These are phyloP conservation scores for Cryptosporidium sp. DNA, from an alignment of 169 alveolate species.

Conservation along the genomic window DNA sequence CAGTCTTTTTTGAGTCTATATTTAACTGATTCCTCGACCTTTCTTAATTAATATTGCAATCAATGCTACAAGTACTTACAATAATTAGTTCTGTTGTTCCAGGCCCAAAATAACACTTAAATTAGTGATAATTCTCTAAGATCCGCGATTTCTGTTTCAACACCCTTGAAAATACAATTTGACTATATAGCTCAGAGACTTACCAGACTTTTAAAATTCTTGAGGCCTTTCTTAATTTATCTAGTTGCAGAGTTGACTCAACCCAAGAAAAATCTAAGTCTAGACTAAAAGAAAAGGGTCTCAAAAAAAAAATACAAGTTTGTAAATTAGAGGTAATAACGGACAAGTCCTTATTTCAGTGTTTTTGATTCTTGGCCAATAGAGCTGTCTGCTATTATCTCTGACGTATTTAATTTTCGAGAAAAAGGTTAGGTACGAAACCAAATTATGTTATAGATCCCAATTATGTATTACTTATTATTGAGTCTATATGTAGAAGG, in stretches of 20 bases:
- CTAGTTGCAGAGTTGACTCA: constrained; percentile 23
- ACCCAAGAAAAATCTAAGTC: constrained; percentile 40
- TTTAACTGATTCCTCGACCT: neutral
- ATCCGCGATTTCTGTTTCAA: neutral
- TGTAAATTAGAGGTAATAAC: constrained; percentile 48
- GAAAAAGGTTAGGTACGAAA: constrained; percentile 2
- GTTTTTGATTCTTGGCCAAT: constrained; percentile 23
- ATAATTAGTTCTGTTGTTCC: neutral
- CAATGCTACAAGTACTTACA: neutral
- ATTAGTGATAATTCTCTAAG: neutral
- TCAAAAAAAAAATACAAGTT: constrained; percentile 42
- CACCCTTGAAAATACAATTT: neutral
- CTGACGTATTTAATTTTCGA: constrained; percentile 7
- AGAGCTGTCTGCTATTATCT: constrained; percentile 14
- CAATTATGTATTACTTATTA: constrained; percentile 19
- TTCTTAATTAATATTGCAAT: neutral
- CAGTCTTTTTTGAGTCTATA: neutral
- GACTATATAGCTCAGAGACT: constrained; percentile 2
- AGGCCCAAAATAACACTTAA: constrained; percentile 5
- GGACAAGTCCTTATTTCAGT: constrained; percentile 16
- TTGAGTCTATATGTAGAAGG: constrained; percentile 35
- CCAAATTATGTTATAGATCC: constrained; percentile 36
- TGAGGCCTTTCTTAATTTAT: constrained; percentile 1
- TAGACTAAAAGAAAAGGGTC: constrained; percentile 34
- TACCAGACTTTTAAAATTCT: neutral